Evolutionary conservation across 129 eudicot species (phyloP).

Genomic region (Lactuca saligna): DNA sequence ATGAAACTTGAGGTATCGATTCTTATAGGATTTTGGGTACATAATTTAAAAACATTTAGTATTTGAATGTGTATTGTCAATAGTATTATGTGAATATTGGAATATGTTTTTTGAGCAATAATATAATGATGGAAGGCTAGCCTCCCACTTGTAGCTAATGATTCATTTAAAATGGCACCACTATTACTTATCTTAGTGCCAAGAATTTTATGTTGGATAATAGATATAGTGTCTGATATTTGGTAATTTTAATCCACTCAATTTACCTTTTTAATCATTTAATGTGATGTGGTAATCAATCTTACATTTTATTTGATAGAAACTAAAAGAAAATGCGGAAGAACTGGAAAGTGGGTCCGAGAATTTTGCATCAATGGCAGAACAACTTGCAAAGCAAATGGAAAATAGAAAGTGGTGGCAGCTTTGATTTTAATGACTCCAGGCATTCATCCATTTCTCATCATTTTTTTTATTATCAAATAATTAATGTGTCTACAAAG

Average conservation of each 20-base stretch:
- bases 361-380: constrained; percentile 77
- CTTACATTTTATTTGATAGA: constrained; percentile 35
- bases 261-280: not conserved
- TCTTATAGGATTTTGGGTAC: too few relatives aligned
- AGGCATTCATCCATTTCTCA: not conserved
- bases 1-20: constrained; percentile 88
- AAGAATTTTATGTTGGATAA: not conserved
- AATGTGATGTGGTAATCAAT: not conserved
- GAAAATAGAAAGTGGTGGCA: constrained; percentile 98
- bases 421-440: constrained; percentile 30
- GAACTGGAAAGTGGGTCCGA: constrained; percentile 78
- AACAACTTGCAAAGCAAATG: constrained; percentile 72
- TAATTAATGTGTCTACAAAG: constrained; percentile 15
- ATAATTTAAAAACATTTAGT: not conserved
- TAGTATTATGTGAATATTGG: constrained; percentile 13
- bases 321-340: constrained; percentile 58
- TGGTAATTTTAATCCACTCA: constrained; percentile 20
- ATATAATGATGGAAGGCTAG: constrained; percentile 24
- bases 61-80: not conserved
- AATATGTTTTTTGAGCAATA: constrained; percentile 18
- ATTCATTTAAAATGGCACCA: constrained; percentile 18
- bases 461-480: constrained; percentile 9
- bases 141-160: constrained; percentile 30
- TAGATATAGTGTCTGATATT: not conserved
- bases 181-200: constrained; percentile 30